phyloP scores from a whole-genome alignment of 2,329 filamentous ascomycete species.

The Alternaria arborescens region DNA sequence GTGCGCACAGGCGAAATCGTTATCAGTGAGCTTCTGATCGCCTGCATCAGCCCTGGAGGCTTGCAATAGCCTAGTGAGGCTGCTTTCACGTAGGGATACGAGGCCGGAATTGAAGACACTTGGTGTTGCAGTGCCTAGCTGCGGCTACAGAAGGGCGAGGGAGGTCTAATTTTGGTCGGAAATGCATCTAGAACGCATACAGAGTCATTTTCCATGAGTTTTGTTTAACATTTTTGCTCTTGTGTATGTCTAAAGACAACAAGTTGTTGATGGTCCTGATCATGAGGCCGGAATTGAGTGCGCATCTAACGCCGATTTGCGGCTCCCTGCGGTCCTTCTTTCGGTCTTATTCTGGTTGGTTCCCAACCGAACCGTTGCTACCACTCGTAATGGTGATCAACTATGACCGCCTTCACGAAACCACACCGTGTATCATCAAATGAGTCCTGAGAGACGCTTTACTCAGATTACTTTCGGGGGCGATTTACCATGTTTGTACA shows the following conservation, averaged over 20 bases:
- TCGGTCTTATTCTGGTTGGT: constrained; percentile 23
- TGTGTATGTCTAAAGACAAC: background rate
- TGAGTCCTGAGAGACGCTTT: background rate
- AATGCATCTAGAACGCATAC: too few species aligned
- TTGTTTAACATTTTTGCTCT: background rate
- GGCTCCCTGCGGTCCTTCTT: constrained; percentile 14
- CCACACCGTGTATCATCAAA: background rate
- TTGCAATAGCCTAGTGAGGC: background rate
- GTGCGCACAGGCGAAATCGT: background rate
- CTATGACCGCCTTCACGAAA: background rate
- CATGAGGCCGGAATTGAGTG: constrained; percentile 7
- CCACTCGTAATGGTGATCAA: background rate
- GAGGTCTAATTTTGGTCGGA: background rate
- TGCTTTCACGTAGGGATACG: background rate
- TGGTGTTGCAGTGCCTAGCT: background rate
- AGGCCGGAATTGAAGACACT: constrained; percentile 12
- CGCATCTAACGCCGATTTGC: constrained; percentile 7
- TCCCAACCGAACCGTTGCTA: constrained; percentile 9
- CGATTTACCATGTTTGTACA: background rate
- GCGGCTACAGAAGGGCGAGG: background rate
- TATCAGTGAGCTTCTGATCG: background rate
- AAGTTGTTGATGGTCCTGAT: background rate
- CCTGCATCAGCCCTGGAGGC: background rate
- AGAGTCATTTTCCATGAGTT: background rate
- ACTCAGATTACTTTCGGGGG: too few species aligned